A percentile compares a stretch with the other conserved stretches of the same genome.
Conservation (phyloP, 805 yeast genomes). For the Nakazawaea molendinolei region DNA sequence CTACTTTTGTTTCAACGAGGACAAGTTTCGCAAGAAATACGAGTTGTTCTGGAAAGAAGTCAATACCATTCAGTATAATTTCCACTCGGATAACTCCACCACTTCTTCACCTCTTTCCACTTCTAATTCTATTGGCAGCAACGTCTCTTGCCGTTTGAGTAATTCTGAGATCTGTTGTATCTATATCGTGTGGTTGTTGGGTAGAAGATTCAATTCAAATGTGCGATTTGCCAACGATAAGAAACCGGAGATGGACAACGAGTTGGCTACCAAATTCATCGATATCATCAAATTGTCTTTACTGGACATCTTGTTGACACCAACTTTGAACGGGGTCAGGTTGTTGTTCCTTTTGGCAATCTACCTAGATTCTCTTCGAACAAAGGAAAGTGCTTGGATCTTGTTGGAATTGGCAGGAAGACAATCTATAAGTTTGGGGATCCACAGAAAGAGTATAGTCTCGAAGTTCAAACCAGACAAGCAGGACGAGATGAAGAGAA, state of each 20-base stretch:
- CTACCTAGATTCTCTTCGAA: constrained; percentile 36
- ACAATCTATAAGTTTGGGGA: constrained; percentile 42
- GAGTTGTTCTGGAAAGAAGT: constrained; percentile 33
- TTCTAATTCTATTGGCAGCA: background rate
- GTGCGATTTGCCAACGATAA: constrained; percentile 18
- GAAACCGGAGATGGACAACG: constrained; percentile 20
- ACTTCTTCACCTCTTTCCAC: constrained; percentile 1
- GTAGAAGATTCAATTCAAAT: constrained; percentile 25
- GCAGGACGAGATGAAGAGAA: constrained; percentile 32
- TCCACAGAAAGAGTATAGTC: constrained; percentile 33
- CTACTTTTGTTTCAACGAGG: constrained; percentile 32
- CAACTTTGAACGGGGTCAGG: constrained; percentile 38
- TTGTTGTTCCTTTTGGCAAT: constrained; percentile 34
- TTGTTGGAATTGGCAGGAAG: constrained; percentile 39
- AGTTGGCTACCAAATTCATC: constrained; percentile 25
- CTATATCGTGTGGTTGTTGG: constrained; percentile 40
- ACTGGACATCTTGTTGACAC: constrained; percentile 36
- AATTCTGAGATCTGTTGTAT: constrained; percentile 35
- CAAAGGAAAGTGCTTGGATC: constrained; percentile 43
- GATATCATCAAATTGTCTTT: constrained; percentile 35
- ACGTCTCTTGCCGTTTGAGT: constrained; percentile 16
- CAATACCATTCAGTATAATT: constrained; percentile 12
- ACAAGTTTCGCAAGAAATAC: constrained; percentile 26
- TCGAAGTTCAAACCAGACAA: constrained; percentile 26
- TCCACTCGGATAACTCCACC: constrained; percentile 7